Conservation (phyloP, 2,329 filamentous ascomycete species). For the Hymenoscyphus linearis region DNA sequence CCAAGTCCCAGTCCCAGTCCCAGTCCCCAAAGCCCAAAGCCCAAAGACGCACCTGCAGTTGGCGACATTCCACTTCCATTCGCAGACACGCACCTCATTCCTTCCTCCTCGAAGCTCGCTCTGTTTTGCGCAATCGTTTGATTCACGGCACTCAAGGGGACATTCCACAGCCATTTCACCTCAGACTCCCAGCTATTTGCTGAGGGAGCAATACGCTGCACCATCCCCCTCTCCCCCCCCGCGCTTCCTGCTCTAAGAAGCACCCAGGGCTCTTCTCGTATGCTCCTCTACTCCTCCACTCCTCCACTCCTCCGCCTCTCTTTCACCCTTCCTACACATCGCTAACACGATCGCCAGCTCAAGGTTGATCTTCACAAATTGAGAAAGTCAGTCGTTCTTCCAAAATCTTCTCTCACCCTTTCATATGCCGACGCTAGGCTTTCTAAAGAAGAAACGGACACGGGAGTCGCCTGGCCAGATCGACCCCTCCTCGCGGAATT, state of each 20-base stretch:
- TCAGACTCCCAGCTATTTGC: too few species aligned
- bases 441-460: slow-evolving; percentile 98
- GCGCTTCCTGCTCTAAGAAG: neutral
- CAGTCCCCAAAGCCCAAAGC: neutral
- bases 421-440: slow-evolving; percentile 87
- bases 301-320: neutral
- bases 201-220: neutral
- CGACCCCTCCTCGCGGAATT: slow-evolving; percentile 61
- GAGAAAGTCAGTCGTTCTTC: neutral
- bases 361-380: neutral
- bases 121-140: neutral
- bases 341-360: neutral
- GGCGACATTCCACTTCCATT: neutral
- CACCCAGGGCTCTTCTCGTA: neutral
- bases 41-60: neutral
- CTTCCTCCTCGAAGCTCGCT: neutral
- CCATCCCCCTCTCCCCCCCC: neutral
- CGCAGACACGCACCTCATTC: neutral
- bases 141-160: neutral
- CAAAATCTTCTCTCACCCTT: slow-evolving; percentile 7
- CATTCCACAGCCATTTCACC: neutral
- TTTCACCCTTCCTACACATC: neutral
- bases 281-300: neutral
- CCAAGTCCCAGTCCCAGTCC: too few species aligned
- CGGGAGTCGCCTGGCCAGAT: slow-evolving; percentile 73